Percentiles rank a stretch among this genome's conserved stretches.
These are phyloP conservation scores for Mesembryanthemum crystallinum DNA, from an alignment of 148 eudicot genomes.

Conservation along the genomic window DNA sequence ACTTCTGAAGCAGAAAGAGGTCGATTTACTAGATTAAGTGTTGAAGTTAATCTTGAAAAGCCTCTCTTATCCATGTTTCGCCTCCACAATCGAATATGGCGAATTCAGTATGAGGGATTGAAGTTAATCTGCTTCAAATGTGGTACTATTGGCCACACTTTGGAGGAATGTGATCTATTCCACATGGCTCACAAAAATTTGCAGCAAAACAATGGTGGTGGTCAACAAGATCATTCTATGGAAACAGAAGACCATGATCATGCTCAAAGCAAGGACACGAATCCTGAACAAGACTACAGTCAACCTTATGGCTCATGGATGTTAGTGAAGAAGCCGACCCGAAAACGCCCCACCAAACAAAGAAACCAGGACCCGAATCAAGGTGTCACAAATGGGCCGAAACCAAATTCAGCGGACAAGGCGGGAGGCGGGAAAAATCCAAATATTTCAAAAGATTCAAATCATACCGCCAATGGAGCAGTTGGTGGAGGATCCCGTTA, in stretches of 20 bases:
- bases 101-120: slow-evolving; percentile 3
- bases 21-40: slow-evolving; percentile 8
- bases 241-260: not conserved
- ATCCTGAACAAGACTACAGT: not conserved
- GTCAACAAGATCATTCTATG: too few species aligned
- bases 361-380: not conserved
- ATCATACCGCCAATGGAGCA: not conserved
- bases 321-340: not conserved
- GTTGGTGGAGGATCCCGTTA: not conserved
- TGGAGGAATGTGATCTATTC: not conserved
- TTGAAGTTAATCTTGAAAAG: not conserved
- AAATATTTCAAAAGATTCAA: too few species aligned
- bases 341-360: too few species aligned
- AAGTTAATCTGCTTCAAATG: not conserved
- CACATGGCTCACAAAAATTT: too few species aligned
- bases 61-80: not conserved
- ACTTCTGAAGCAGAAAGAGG: not conserved
- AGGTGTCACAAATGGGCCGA: not conserved
- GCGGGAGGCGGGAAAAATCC: too few species aligned
- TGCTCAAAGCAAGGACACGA: too few species aligned
- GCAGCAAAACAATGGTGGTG: not conserved
- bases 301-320: not conserved
- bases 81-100: not conserved
- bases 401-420: too few species aligned
- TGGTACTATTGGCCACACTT: not conserved